Conservation (phyloP, 208 protist species). For the Trypanosoma vivax region DNA sequence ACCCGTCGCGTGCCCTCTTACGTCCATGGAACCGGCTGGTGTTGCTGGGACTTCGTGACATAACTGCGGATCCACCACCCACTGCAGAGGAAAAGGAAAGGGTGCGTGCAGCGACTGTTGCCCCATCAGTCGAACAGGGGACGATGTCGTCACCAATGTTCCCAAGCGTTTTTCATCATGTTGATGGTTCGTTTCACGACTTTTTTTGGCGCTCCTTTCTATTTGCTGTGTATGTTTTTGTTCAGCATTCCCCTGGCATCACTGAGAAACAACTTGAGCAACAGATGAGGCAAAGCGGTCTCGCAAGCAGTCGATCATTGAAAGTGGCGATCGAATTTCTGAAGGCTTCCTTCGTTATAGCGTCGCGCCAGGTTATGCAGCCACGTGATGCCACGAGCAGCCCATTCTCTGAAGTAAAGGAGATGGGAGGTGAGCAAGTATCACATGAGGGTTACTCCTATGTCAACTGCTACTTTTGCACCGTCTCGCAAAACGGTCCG, state of each 20-base stretch:
- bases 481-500: constrained; percentile 12
- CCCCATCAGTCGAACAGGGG: background rate
- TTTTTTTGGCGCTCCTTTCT: constrained; percentile 74
- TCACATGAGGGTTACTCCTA: background rate
- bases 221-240: constrained; percentile 38
- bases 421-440: background rate
- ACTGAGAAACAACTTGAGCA: constrained; percentile 29
- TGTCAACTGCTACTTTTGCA: constrained; percentile 19
- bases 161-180: constrained; percentile 82
- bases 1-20: constrained; percentile 8
- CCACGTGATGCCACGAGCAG: background rate
- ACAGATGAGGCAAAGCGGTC: constrained; percentile 29
- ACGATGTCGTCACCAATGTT: constrained; percentile 18
- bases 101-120: constrained; percentile 13
- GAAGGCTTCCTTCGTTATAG: constrained; percentile 19
- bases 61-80: constrained; percentile 35
- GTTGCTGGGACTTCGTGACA: constrained; percentile 23
- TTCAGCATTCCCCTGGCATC: constrained; percentile 56
- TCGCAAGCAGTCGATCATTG: constrained; percentile 46
- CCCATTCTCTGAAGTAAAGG: constrained; percentile 5
- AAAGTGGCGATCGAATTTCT: constrained; percentile 45
- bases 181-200: constrained; percentile 70
- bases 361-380: constrained; percentile 3
- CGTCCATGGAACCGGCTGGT: constrained; percentile 13
- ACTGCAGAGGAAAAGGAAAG: constrained; percentile 22